A percentile compares a stretch with the other conserved stretches of the same genome.
These are phyloP conservation scores for Lachnellula willkommii DNA, from an alignment of 2,329 filamentous ascomycete species.

Conservation along the genomic window DNA sequence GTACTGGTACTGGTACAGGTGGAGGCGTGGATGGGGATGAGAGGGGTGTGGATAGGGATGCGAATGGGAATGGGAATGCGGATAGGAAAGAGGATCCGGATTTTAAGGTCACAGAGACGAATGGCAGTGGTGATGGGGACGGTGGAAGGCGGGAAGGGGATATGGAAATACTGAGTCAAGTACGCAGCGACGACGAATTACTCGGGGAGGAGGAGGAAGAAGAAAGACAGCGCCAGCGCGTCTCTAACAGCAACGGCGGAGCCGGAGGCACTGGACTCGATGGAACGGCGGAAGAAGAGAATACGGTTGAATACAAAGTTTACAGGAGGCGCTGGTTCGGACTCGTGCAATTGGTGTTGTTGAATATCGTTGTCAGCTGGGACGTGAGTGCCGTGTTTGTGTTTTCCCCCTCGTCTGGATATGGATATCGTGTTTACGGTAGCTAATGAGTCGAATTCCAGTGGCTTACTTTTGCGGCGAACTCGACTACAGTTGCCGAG, in stretches of 20 bases:
- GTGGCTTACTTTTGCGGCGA: slow-evolving; percentile 91
- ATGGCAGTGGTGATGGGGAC: slow-evolving; percentile 7
- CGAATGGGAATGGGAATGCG: slow-evolving; percentile 4
- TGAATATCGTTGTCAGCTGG: slow-evolving; percentile 94
- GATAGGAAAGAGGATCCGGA: slow-evolving; percentile 11
- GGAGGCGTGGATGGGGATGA: too few species aligned
- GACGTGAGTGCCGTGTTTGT: slow-evolving; percentile 59
- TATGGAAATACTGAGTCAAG: slow-evolving; percentile 21
- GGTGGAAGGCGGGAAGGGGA: slow-evolving; percentile 11
- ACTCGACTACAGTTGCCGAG: slow-evolving; percentile 64
- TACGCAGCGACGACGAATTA: slow-evolving; percentile 30
- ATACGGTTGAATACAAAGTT: slow-evolving; percentile 41
- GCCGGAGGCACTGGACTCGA: slow-evolving; percentile 1
- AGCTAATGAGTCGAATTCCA: slow-evolving; percentile 32
- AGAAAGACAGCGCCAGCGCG: neutral
- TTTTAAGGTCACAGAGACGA: slow-evolving; percentile 16
- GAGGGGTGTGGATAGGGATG: neutral
- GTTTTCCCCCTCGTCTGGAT: neutral
- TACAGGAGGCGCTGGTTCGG: slow-evolving; percentile 92
- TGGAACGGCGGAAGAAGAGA: neutral
- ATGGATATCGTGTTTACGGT: neutral
- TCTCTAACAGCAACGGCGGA: neutral
- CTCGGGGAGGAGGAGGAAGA: slow-evolving; percentile 19
- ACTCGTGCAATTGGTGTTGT: slow-evolving; percentile 70
- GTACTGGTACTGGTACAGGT: neutral